A percentile compares a stretch with the other conserved stretches of the same genome.
phyloP scores from a whole-genome alignment of 2,329 filamentous ascomycete species.

The Nigrograna mackinnonii region DNA sequence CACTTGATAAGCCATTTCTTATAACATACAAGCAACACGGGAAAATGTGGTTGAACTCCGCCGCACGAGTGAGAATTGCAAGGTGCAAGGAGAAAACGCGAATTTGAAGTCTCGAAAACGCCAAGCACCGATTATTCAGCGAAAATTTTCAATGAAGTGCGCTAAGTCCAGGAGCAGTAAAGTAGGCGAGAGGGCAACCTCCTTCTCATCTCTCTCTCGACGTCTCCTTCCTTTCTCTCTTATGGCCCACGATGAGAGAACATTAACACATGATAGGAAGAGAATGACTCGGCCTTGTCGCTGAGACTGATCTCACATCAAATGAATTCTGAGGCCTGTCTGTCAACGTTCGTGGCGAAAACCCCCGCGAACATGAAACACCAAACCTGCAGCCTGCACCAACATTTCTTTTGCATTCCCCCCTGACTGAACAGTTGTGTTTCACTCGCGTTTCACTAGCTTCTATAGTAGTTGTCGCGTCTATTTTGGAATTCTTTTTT shows the following conservation, averaged over 20 bases:
- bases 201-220: no score
- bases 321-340: constrained; percentile 39
- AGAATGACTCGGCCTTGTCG: constrained; percentile 37
- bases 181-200: constrained; percentile 9
- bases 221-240: constrained; percentile 16
- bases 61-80: constrained; percentile 79
- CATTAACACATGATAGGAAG: constrained; percentile 42
- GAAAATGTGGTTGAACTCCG: constrained; percentile 67
- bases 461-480: no score
- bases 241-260: constrained; percentile 43
- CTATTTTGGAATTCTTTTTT: no score
- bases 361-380: no score
- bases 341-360: no score
- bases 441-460: no score
- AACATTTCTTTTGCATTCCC: no score
- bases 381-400: no score
- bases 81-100: constrained; percentile 18
- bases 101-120: constrained; percentile 24
- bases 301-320: constrained; percentile 39
- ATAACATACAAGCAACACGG: constrained; percentile 75
- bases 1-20: constrained; percentile 63
- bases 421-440: no score
- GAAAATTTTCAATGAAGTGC: constrained; percentile 11
- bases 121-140: constrained; percentile 1
- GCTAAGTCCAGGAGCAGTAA: constrained; percentile 13